Evolutionary conservation across 139 green algal species (phyloP).

Genomic region (Eudorina sp.): DNA sequence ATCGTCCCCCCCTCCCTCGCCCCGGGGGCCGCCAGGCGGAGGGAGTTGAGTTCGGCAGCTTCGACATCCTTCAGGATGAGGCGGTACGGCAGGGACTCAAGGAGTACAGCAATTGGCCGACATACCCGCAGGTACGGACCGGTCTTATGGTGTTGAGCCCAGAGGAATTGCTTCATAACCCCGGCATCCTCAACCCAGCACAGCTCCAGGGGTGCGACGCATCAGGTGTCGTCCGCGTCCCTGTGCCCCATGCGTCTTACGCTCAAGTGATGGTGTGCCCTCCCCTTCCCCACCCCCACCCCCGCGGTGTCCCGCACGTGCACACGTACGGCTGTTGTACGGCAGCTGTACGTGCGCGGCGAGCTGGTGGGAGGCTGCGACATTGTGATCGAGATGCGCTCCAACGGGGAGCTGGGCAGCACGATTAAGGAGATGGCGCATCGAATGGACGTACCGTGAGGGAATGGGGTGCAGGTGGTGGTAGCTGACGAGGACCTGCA

Average conservation of each 20-base stretch:
- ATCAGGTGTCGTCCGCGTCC: no score
- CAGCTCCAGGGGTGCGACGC: no score
- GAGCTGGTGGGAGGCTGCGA: slow-evolving; percentile 90
- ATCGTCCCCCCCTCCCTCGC: no score
- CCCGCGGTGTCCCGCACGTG: no score
- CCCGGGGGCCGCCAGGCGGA: no score
- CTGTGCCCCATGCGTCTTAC: not conserved
- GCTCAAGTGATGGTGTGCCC: no score
- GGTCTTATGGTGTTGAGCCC: no score
- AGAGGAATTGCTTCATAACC: no score
- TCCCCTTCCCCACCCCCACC: not conserved
- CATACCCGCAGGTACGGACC: slow-evolving; percentile 88
- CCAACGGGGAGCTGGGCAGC: slow-evolving; percentile 51
- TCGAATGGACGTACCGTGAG: slow-evolving; percentile 51
- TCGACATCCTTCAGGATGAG: slow-evolving; percentile 94
- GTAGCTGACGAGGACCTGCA: no score
- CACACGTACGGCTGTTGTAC: not conserved
- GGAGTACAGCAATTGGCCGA: slow-evolving; percentile 90
- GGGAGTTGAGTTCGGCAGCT: slow-evolving; percentile 72
- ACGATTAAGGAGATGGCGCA: slow-evolving; percentile 60
- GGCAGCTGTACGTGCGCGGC: slow-evolving; percentile 84
- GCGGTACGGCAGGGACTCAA: slow-evolving; percentile 90
- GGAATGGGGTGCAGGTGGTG: no score
- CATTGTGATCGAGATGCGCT: slow-evolving; percentile 81
- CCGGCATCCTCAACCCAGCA: no score